Conservation (phyloP, 164 flowering plant genomes). For the Stephania cephalantha region DNA sequence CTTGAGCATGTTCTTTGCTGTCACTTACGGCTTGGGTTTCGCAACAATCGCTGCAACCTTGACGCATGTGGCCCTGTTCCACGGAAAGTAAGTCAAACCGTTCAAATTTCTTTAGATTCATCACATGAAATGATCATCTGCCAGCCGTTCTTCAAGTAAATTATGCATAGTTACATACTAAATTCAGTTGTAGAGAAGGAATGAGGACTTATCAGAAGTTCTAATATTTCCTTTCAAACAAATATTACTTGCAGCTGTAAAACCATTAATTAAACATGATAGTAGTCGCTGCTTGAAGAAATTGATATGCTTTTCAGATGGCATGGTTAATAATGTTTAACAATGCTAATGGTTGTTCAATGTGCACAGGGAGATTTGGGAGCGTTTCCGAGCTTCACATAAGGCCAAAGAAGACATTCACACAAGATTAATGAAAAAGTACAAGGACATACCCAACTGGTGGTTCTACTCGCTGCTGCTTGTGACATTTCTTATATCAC, state of each 20-base stretch:
- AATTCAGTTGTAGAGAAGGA: too few species aligned
- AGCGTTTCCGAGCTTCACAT: constrained; percentile 28
- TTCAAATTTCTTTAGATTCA: neutral
- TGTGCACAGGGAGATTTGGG: constrained; percentile 52
- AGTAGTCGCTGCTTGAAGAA: too few species aligned
- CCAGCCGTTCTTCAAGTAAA: neutral
- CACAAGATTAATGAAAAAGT: constrained; percentile 67
- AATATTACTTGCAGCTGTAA: too few species aligned
- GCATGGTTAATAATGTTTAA: neutral
- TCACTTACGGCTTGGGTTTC: constrained; percentile 50
- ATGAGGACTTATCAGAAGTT: too few species aligned
- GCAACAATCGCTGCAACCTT: constrained; percentile 51
- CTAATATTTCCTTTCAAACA: too few species aligned
- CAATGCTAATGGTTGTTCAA: neutral
- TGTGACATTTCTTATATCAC: constrained; percentile 34
- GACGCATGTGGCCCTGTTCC: constrained; percentile 45
- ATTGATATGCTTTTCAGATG: neutral
- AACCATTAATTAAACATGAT: too few species aligned
- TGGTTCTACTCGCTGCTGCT: constrained; percentile 58
- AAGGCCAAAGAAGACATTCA: constrained; percentile 54
- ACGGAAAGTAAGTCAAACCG: constrained; percentile 38
- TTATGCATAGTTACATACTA: too few species aligned
- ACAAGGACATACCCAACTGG: constrained; percentile 59
- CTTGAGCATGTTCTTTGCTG: constrained; percentile 43
- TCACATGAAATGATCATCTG: neutral